Base-by-base conservation (phyloP, 2,329 filamentous ascomycete species). In the Diaporthe ampelina region DNA sequence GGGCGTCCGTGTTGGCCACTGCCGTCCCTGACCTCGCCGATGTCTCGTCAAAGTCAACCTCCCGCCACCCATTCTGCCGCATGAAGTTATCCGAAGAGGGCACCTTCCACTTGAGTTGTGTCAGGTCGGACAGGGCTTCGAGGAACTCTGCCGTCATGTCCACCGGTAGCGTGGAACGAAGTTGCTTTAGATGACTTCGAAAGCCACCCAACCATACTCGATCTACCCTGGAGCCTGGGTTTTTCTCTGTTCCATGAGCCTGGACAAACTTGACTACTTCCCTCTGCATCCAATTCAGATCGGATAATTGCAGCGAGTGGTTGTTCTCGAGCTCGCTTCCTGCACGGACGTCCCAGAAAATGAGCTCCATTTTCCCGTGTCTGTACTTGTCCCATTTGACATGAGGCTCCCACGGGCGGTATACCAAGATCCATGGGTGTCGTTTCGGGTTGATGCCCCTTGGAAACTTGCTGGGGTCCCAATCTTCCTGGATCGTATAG, bases 321-420 rank as follows among this genome's bases (percentile, higher is more conserved):
- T 76, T 73, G 0, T 73, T 68, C 0, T 77, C 74, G 9, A 81
- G 79, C 35, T 78, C 81, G 1, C 79, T 76, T 1, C 74, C 76
- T 10, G 82, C 81, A 1, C 79, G 76, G 1, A 82, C 73, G 75
- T 91, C 90, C 89, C 89, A 91, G 52, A 91, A 88, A 8, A 91
- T 81, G 17, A 91, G 77, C 76, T 91, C 89, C 3, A 84, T 83
- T 29, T 45, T 65, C 7, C 73, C 73, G 48, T 71, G 79, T 0
- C 11, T 19, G 48, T 61, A 76, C 15, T 17, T 43, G 15, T 26
- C 58, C 26, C 24, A 19, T 40, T 61, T 76, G 26, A 35, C 13
- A 72, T 86, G 82, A 1, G 83, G 80, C n/a, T 86, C 80, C 6
- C 81, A 77, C 0, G 87, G 85, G 15, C 89, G 85, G 73, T 86